These are phyloP conservation scores for Colletotrichum siamense DNA, from an alignment of 2,329 filamentous ascomycete species.

Conservation along the genomic window DNA sequence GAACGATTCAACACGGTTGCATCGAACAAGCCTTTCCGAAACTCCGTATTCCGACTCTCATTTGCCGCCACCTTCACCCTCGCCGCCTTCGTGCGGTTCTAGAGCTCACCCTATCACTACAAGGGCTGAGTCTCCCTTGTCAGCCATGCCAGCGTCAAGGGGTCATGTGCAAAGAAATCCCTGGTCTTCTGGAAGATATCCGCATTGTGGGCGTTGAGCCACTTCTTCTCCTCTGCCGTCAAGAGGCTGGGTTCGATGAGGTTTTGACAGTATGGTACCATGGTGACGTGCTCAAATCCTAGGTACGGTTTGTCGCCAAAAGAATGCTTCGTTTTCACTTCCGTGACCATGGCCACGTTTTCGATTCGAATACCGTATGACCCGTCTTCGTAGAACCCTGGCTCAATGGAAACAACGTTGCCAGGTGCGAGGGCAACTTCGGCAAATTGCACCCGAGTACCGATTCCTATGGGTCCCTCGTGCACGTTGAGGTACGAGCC, in stretches of 20 bases:
- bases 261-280: slow-evolving; percentile 93
- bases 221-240: slow-evolving; percentile 76
- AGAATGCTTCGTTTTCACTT: slow-evolving; percentile 83
- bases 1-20: slow-evolving; percentile 31
- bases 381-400: slow-evolving; percentile 96
- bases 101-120: slow-evolving; percentile 20
- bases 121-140: slow-evolving; percentile 82
- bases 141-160: slow-evolving; percentile 79
- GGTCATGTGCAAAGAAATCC: slow-evolving; percentile 75
- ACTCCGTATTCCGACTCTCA: slow-evolving; percentile 38
- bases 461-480: slow-evolving; percentile 95
- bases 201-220: slow-evolving; percentile 86
- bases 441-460: slow-evolving; percentile 87
- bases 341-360: slow-evolving; percentile 90
- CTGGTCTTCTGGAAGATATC: slow-evolving; percentile 85
- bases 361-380: slow-evolving; percentile 95
- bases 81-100: slow-evolving; percentile 57
- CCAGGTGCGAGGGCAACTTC: slow-evolving; percentile 90
- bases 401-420: slow-evolving; percentile 95
- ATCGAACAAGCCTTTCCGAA: slow-evolving; percentile 5
- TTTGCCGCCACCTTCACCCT: slow-evolving; percentile 78
- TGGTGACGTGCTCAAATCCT: slow-evolving; percentile 95
- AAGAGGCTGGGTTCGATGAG: slow-evolving; percentile 80
- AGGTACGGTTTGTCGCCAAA: slow-evolving; percentile 96
- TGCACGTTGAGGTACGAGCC: slow-evolving; percentile 97